Conservation (phyloP, 2,329 filamentous ascomycete species). For the Simplicillium sp. region DNA sequence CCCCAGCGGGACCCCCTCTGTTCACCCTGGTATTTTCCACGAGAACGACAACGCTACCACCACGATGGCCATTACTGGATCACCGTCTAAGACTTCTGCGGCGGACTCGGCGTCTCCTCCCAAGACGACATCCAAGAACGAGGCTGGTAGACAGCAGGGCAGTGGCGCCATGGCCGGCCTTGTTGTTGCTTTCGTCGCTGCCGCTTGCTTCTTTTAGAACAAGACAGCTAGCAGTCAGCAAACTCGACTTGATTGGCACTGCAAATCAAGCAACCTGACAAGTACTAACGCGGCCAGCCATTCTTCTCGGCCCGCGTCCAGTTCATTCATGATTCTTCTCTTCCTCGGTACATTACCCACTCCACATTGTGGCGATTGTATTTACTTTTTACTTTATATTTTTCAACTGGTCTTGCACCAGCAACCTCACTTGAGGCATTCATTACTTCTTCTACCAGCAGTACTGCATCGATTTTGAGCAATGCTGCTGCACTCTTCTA, state of each 20-base stretch:
- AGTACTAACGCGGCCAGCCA: no score
- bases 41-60: slow-evolving; percentile 33
- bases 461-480: no score
- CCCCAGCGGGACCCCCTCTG: slow-evolving; percentile 13
- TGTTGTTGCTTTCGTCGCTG: slow-evolving; percentile 45
- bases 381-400: not conserved
- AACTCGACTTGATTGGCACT: slow-evolving; percentile 2
- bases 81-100: slow-evolving; percentile 15
- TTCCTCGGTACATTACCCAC: no score
- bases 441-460: no score
- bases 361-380: not conserved
- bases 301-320: no score
- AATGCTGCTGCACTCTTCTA: not conserved
- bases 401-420: not conserved
- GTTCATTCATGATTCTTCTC: no score
- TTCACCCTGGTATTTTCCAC: slow-evolving; percentile 41
- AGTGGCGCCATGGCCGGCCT: slow-evolving; percentile 43
- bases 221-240: slow-evolving; percentile 5
- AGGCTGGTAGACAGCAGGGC: slow-evolving; percentile 36
- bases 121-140: slow-evolving; percentile 29
- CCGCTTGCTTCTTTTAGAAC: slow-evolving; percentile 35
- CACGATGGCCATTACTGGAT: slow-evolving; percentile 9
- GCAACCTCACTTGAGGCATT: no score
- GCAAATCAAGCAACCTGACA: no score
- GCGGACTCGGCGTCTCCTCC: slow-evolving; percentile 15